Base-by-base conservation (phyloP, 768 basidiomycete species). In the Suillus americanus region DNA sequence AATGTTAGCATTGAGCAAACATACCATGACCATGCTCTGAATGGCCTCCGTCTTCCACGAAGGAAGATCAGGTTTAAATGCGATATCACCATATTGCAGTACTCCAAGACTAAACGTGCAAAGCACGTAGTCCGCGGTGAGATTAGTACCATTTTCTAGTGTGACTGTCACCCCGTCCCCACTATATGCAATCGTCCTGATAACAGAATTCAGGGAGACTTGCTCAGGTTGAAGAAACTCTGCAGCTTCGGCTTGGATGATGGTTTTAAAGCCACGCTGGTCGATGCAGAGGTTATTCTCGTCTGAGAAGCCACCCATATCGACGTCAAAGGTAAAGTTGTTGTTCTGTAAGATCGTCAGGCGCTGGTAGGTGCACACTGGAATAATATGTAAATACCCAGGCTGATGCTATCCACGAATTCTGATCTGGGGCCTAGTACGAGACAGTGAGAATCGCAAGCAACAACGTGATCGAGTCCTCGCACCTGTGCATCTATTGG, bases 71-170 rank as follows among this genome's bases (percentile, higher is more conserved):
- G 89, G 89, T 48, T 81, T 70, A 67, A 89, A 90, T 3, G 60
- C 64, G 5, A 90, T 84, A 64, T 89, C 88, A 37, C 81, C 76
- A 63, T 88, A 79, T 74, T 91, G 89, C 62, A 91, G 76, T 8
- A 91, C 89, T 0, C 89, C 89, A 2, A 89, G 71, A 65, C 88
- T 89, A 75, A 90, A 90, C 0, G 89, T 90, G 66, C 84, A 85
- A 35, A 91, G 70, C 3, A 83, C 87, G 70, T 88, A 86, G 60
- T 89, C 83, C 16, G 82, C 87, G 16, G 73, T 76, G 28, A 89
- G 69, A 2, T 48, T 74, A 38, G 74, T 65, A 1, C 85, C 86
- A 63, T 81, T 75, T 1, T 73, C 66, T 35, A 88, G 76, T 18
- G 78, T 77, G 38, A 91, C 82, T 1, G 72, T 75, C 18, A 86